Evolutionary conservation across 2,329 filamentous ascomycete species (phyloP), one percentile per base, ranked within the genome.

Genomic region (Trichothecium roseum): DNA sequence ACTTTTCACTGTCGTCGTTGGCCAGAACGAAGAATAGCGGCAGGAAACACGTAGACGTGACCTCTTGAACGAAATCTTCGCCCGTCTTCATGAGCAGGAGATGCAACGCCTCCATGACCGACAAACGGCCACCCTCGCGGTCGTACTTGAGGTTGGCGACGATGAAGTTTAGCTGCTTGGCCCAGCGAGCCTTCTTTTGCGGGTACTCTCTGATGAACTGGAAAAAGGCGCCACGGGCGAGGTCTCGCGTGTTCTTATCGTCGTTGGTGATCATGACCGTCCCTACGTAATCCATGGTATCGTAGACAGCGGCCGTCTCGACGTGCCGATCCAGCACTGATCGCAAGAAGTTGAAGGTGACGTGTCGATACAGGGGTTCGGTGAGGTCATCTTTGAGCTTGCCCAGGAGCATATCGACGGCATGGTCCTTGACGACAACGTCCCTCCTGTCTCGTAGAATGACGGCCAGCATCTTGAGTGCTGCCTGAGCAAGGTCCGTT

Each of bases 231-330:
- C 86, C 86, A 38, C 91, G 74, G 12, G 89, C 88, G 27, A 94
- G 68, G 54, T 95, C 86, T 35, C 91, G 76, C 3, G 89, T 89
- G 44, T 83, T 79, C 46, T 83, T 82, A 46, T 93, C 88, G 42
- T 94, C 85, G 52, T 96, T 96, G 30, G 84, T 94, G 38, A 98
- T 83, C 88, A 96, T 96, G 55, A 95, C 82, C 4, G 75, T 80
- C 32, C 86, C 85, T 20, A 94, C 81, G 48, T 87, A 80, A 54
- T 98, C 91, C 43, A 95, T 73, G 8, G 83, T 81, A 51, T 96
- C 89, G 53, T 98, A 98, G 20, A 98, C 79, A 29, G 82, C 73
- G 0, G 88, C 81, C 7, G 93, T 87, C 49, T 94, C 74, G 30
- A 96, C 69, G 53, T 83, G 89, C 14, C 88, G 77, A 36, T 84